phyloP scores from a whole-genome alignment of 768 basidiomycete genomes.

The Boletus fagicola region DNA sequence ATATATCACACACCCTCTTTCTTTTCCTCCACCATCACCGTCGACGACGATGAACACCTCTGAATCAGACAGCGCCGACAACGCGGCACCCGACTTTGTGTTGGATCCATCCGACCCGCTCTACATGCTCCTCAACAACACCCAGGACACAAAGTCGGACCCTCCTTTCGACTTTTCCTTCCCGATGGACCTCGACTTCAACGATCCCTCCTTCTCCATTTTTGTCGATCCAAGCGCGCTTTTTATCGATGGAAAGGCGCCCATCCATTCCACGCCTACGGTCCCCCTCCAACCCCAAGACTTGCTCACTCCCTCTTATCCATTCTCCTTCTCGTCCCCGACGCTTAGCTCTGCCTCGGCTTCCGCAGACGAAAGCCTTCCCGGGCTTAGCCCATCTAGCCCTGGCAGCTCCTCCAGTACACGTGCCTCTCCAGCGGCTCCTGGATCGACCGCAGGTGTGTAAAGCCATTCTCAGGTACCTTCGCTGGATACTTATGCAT shows the following conservation, averaged over 20 bases:
- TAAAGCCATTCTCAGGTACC: not conserved
- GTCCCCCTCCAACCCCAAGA: slow-evolving; percentile 31
- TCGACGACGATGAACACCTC: slow-evolving; percentile 19
- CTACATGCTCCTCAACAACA: slow-evolving; percentile 53
- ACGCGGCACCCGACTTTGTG: slow-evolving; percentile 37
- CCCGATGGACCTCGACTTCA: slow-evolving; percentile 62
- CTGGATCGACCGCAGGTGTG: slow-evolving; percentile 20
- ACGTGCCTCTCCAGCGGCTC: slow-evolving; percentile 32
- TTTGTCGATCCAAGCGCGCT: slow-evolving; percentile 69
- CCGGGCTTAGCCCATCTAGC: slow-evolving; percentile 26
- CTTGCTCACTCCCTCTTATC: slow-evolving; percentile 31
- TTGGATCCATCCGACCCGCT: slow-evolving; percentile 59
- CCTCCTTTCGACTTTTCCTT: slow-evolving; percentile 40
- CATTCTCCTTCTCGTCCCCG: slow-evolving; percentile 43
- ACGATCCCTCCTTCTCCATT: slow-evolving; percentile 42
- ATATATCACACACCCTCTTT: not conserved
- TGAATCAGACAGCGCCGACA: slow-evolving; percentile 16
- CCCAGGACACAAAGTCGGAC: slow-evolving; percentile 34
- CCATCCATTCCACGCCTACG: slow-evolving; percentile 12
- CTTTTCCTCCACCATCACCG: not conserved
- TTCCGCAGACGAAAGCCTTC: slow-evolving; percentile 29
- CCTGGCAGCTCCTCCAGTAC: slow-evolving; percentile 31
- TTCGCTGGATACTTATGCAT: slow-evolving; percentile 9
- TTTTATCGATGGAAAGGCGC: slow-evolving; percentile 35
- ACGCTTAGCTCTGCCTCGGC: slow-evolving; percentile 35